Conservation (phyloP, 331 rosid genomes). For the Stylosanthes scabra region DNA sequence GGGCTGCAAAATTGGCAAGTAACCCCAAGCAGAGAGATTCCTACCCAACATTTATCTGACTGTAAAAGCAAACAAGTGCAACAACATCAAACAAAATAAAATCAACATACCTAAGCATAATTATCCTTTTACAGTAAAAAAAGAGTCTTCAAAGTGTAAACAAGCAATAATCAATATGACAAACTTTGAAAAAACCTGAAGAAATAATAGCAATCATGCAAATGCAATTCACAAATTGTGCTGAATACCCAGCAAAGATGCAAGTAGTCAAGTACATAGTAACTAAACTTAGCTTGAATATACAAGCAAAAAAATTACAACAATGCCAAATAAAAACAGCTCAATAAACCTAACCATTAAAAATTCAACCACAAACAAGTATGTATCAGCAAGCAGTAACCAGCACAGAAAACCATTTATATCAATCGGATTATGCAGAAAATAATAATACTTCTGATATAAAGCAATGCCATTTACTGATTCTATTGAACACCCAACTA, state of each 20-base stretch:
- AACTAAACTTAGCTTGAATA: conserved; percentile 69
- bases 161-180: no score
- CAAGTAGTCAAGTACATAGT: background rate
- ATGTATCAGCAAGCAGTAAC: background rate
- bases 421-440: background rate
- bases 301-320: conserved; percentile 34
- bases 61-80: conserved; percentile 43
- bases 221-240: background rate
- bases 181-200: background rate
- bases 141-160: no score
- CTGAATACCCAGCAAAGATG: conserved; percentile 16
- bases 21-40: conserved; percentile 79
- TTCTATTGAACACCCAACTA: background rate
- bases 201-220: background rate
- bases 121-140: background rate
- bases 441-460: no score
- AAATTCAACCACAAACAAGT: no score
- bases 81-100: background rate
- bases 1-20: conserved; percentile 78
- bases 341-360: background rate
- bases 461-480: background rate
- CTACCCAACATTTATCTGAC: conserved; percentile 97
- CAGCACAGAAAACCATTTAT: background rate
- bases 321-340: conserved; percentile 34
- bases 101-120: background rate